phyloP scores from a whole-genome alignment of 495 filamentous ascomycete genomes.

The Bacidia rubella region DNA sequence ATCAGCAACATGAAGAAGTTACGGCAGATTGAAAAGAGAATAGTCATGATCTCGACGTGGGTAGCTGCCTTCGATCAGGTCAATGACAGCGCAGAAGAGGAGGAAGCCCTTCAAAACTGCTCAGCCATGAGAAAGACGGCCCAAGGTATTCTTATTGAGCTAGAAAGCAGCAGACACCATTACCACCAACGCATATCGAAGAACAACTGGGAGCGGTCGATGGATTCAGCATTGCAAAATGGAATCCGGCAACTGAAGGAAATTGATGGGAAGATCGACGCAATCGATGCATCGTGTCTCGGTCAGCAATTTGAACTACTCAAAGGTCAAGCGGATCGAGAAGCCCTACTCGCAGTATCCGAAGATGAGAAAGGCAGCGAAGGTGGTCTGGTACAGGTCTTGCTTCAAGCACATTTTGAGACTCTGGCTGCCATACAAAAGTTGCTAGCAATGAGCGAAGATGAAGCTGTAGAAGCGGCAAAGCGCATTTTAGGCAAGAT shows the following conservation, averaged over 20 bases:
- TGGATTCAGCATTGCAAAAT: slow-evolving; percentile 79
- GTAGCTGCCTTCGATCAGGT: slow-evolving; percentile 82
- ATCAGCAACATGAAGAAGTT: slow-evolving; percentile 68
- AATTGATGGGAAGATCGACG: slow-evolving; percentile 55
- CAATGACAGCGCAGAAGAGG: slow-evolving; percentile 54
- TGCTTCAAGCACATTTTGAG: slow-evolving; percentile 85
- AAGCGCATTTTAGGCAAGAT: slow-evolving; percentile 67
- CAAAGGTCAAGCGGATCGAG: slow-evolving; percentile 70
- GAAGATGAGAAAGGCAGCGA: slow-evolving; percentile 78
- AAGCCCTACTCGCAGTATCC: slow-evolving; percentile 59
- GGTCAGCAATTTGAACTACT: slow-evolving; percentile 72
- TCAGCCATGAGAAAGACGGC: slow-evolving; percentile 74
- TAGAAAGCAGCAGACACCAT: slow-evolving; percentile 79
- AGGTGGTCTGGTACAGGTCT: slow-evolving; percentile 59
- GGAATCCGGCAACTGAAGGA: slow-evolving; percentile 64
- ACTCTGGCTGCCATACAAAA: slow-evolving; percentile 68
- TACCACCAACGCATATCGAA: slow-evolving; percentile 70
- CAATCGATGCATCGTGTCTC: slow-evolving; percentile 56
- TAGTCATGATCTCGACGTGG: slow-evolving; percentile 75
- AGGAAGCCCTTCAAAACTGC: slow-evolving; percentile 51
- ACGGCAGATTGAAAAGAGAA: slow-evolving; percentile 71
- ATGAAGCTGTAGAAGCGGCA: slow-evolving; percentile 67
- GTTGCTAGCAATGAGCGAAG: slow-evolving; percentile 66
- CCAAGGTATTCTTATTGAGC: slow-evolving; percentile 70
- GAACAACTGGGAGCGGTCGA: slow-evolving; percentile 69